Conservation (phyloP, 495 filamentous ascomycete species). For the Penicillium silybi region DNA sequence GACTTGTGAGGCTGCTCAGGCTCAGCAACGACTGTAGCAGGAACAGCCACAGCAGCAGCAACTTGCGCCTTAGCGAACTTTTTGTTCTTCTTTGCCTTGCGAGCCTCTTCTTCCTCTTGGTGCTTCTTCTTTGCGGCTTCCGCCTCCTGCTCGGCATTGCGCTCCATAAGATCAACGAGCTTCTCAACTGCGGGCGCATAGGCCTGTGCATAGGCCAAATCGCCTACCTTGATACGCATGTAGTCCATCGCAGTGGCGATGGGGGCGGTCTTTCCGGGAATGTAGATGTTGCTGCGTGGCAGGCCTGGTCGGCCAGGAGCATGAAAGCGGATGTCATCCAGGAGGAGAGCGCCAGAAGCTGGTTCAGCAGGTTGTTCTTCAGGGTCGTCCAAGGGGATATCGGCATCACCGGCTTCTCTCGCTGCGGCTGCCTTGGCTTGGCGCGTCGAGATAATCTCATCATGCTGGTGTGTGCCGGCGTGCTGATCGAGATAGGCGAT, state of each 20-base stretch:
- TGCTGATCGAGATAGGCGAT: constrained; percentile 33
- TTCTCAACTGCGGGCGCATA: constrained; percentile 70
- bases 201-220: constrained; percentile 71
- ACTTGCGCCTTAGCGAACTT: constrained; percentile 16
- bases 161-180: constrained; percentile 52
- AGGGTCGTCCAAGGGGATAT: constrained; percentile 30
- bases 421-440: constrained; percentile 8
- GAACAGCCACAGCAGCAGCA: constrained; percentile 2
- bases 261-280: constrained; percentile 31
- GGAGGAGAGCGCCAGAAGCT: constrained; percentile 7
- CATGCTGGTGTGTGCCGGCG: constrained; percentile 10
- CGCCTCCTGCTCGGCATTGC: constrained; percentile 13
- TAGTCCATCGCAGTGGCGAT: constrained; percentile 83
- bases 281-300: neutral
- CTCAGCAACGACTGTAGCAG: constrained; percentile 6
- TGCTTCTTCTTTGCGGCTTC: constrained; percentile 15
- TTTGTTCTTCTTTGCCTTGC: constrained; percentile 26
- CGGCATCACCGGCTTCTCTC: constrained; percentile 15
- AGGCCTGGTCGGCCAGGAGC: constrained; percentile 1
- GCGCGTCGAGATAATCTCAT: constrained; percentile 13
- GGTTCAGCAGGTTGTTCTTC: constrained; percentile 12
- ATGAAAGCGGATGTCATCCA: constrained; percentile 22
- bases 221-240: constrained; percentile 77
- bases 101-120: constrained; percentile 20
- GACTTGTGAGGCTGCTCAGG: constrained; percentile 10